Base-by-base conservation (phyloP, 495 filamentous ascomycete species). In the Xylaria venustula region DNA sequence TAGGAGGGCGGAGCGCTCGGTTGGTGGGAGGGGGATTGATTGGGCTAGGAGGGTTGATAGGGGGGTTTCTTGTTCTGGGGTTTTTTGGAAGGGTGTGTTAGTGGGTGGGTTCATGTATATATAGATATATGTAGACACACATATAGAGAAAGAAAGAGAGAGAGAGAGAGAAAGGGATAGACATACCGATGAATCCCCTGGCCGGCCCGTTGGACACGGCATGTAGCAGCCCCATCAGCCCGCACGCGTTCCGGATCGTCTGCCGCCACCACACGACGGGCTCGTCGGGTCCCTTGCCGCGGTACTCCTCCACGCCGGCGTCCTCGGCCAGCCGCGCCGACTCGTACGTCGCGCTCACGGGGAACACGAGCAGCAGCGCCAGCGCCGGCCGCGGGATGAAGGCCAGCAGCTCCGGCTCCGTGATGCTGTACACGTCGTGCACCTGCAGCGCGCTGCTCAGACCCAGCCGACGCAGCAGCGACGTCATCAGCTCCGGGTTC, bases 181-280 rank as follows among this genome's bases (percentile, higher is more conserved):
- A 70, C 47, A 12, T 32, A 67, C 68, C 58, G 44, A 88, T 79
- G 42, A 83, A 80, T 12, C 68, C 69, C 46, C 67, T 48, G 3
- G 77, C 77, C 2, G 68, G 64, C 1, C 78, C 78, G 57, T 81
- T 81, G 30, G 82, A 74, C 7, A 93, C 84, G 55, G 86, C 85
- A 75, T 96, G 92, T 22, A 96, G 74, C 2, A 96, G 75, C 0
- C 88, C 92, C 73, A 94, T 92, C 48, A 91, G 81, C 1, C 92
- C 93, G 75, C 93, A 97, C 2, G 91, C 88, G 72, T 96, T 85
- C 49, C 85, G 81, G 71, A 97, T 97, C 0, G 91, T 96, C 65
- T 97, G 92, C 67, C 89, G 88, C 78, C 91, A 96, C 92, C 92
- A 96, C 51, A 92, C 81, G 14, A 83, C 72, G 42, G 79, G 78